Base-by-base conservation (phyloP, 768 basidiomycete species). In the Kwoniella heveanensis region DNA sequence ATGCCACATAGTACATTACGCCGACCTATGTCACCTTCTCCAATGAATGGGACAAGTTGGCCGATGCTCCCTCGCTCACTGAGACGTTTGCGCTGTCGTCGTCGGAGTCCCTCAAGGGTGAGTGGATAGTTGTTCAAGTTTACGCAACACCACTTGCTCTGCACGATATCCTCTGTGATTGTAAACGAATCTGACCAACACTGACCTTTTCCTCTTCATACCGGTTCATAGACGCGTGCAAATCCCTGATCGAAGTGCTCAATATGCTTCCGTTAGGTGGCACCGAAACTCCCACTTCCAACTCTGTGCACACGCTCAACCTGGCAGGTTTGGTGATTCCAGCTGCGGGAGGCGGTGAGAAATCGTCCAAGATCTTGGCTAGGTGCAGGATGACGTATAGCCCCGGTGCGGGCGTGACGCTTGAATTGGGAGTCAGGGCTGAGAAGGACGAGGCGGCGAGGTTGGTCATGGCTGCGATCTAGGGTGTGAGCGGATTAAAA, bases 251-350 rank as follows among this genome's bases (percentile, higher is more conserved):
- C 71, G 94, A 96, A 76, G 90, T 98, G 29, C 87, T 98, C 66
- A 90, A 91, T 78, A 98, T 99, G 95, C 92, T 97, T 75, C 86
- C 96, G 6, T 83, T 99, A 19, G 95, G 95, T 66, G 96, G 96
- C 13, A 88, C 90, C 3, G 91, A 97, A 79, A 79, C 81, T 8
- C 92, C 95, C 0, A 83, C 87, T 21, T 90, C 90, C 26, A 83
- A 87, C 9, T 88, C 92, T 2, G 90, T 97, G 53, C 96, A 99
- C 81, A 95, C 94, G 27, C 85, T 99, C 58, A 94, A 95, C 75
- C 80, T 99, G 47, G 91, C 93, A 17, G 96, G 96, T 48, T 75
- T 98, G 67, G 89, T 96, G 19, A 84, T 85, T 25, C 94, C 95
- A 30, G 93, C 93, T 24, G 92, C 91, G 25, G 39, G 39, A 3